Conservation (phyloP, 768 basidiomycete species). For the Leccinellum albellum region DNA sequence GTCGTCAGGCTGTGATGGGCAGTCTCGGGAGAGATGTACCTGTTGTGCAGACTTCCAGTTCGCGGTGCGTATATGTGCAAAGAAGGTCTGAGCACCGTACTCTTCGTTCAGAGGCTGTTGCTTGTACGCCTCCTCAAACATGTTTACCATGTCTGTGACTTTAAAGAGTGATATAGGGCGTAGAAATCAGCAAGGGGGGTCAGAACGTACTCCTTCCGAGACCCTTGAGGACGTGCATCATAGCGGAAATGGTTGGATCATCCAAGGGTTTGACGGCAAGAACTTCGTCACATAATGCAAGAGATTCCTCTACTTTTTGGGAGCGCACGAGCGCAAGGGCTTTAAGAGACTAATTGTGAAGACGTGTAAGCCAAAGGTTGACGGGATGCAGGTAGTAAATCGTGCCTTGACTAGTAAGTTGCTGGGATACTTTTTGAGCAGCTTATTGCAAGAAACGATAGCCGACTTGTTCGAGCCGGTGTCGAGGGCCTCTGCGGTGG, state of each 20-base stretch:
- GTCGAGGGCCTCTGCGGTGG: slow-evolving; percentile 70
- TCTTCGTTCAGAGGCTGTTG: slow-evolving; percentile 80
- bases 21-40: slow-evolving; percentile 36
- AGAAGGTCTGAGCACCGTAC: slow-evolving; percentile 78
- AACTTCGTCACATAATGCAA: slow-evolving; percentile 76
- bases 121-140: slow-evolving; percentile 87
- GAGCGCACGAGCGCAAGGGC: slow-evolving; percentile 79
- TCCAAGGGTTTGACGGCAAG: slow-evolving; percentile 68
- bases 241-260: slow-evolving; percentile 69
- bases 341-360: slow-evolving; percentile 63
- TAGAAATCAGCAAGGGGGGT: neutral
- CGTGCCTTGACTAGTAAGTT: slow-evolving; percentile 67
- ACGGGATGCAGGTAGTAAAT: neutral
- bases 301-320: slow-evolving; percentile 82
- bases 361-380: slow-evolving; percentile 5
- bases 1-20: slow-evolving; percentile 1
- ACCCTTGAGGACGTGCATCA: slow-evolving; percentile 80
- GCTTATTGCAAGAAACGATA: slow-evolving; percentile 79
- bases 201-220: slow-evolving; percentile 58
- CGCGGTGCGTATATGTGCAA: slow-evolving; percentile 73
- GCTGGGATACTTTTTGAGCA: slow-evolving; percentile 81
- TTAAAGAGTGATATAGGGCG: neutral
- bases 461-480: slow-evolving; percentile 85
- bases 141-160: slow-evolving; percentile 77
- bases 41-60: slow-evolving; percentile 88